phyloP scores from a whole-genome alignment of 176 grass and related monocot species.

The Bonia amplexicaulis region DNA sequence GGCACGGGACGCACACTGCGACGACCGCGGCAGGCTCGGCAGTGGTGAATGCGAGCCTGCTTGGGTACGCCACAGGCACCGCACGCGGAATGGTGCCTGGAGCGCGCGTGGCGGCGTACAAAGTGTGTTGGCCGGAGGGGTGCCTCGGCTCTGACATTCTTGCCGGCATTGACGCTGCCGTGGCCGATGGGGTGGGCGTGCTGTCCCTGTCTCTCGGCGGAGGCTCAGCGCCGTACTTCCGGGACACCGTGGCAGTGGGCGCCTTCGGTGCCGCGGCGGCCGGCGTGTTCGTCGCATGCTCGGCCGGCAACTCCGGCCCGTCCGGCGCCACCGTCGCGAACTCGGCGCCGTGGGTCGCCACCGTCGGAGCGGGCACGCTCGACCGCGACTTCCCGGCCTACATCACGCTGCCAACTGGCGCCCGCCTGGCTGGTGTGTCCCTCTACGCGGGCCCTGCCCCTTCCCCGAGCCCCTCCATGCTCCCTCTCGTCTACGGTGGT shows the following conservation, averaged over 20 bases:
- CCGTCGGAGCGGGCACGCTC: conserved; percentile 72
- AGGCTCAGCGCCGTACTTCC: conserved; percentile 74
- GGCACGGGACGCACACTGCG: conserved; percentile 92
- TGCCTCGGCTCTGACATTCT: conserved; percentile 94
- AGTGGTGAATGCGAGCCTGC: conserved; percentile 80
- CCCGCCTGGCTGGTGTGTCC: conserved; percentile 58
- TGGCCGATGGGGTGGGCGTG: conserved; percentile 68
- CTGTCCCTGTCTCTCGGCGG: conserved; percentile 95
- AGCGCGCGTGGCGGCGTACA: conserved; percentile 83
- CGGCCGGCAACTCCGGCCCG: conserved; percentile 85
- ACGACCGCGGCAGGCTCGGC: conserved; percentile 60
- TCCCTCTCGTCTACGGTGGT: conserved; percentile 65
- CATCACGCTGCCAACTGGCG: conserved; percentile 42
- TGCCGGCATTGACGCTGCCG: conserved; percentile 75
- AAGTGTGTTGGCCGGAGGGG: conserved; percentile 81
- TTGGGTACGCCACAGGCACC: conserved; percentile 81
- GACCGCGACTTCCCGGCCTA: conserved; percentile 83
- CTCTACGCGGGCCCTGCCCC: conserved; percentile 58
- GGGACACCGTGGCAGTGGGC: conserved; percentile 79
- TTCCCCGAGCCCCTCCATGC: conserved; percentile 30
- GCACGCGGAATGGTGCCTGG: conserved; percentile 85
- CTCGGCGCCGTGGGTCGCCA: conserved; percentile 88
- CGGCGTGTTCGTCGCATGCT: conserved; percentile 92
- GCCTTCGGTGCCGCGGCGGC: conserved; percentile 65
- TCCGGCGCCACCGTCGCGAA: conserved; percentile 61